Evolutionary conservation across 495 filamentous ascomycete species (phyloP), one percentile per base, ranked within the genome.

Genomic region (Astrocystis sublimbata): DNA sequence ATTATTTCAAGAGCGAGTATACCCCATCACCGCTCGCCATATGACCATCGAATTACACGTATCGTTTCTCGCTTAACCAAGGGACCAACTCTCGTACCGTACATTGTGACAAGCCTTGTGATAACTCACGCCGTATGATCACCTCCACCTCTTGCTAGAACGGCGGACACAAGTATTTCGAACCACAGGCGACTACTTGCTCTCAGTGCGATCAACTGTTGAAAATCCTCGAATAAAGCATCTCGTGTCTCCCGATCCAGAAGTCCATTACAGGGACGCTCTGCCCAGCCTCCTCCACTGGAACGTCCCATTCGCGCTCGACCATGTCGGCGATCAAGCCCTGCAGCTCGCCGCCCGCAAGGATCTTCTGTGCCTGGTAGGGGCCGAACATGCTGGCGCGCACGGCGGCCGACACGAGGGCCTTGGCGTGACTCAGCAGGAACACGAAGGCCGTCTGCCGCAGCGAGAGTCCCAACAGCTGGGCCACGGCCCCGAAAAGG

Each of bases 151-250:
- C n/a, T n/a, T n/a, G n/a, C 42, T 3, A 46, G 42, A 6, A 12
- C n/a, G 7, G 4, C 42, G 6, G 17, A 46, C 21, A 12, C 12
- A 49, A 21, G 6, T 19, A 28, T 30, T 12, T 49, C 40, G 4
- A 8, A 42, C 17, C 8, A 31, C 13, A n/a, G n/a, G n/a, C n/a
- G n/a, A n/a, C n/a, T n/a, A n/a, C n/a, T n/a, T n/a, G n/a, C 45
- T 21, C 47, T 55, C 19, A 12, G 17, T n/a, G 26, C 13, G 12
- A n/a, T 72, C 58, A 85, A 56, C 81, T 83, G 72, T 98, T 98
- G 68, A 98, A 98, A 52, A 98, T 98, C 71, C 94, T 86, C 64
- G 91, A 96, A 77, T 98, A 98, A 40, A 98, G 75, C 71, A 96
- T 73, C 80, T 98, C 94, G 77, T 98, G 94, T 72, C 94, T 85